phyloP scores from a whole-genome alignment of 805 yeast genomes.

The Hanseniaspora meyeri region DNA sequence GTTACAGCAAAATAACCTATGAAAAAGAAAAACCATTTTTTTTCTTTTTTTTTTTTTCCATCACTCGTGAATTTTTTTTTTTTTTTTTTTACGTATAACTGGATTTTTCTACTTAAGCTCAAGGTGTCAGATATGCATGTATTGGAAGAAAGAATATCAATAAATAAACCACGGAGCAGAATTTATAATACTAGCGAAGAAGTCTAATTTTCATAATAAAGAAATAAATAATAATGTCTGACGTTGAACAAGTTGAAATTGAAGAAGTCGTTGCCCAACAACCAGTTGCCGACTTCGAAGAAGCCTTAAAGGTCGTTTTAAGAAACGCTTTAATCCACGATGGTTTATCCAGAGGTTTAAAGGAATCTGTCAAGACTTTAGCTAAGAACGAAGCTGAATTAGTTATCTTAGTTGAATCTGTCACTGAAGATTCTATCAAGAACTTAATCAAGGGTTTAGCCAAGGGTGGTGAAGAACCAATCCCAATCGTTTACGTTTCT shows the following conservation, averaged over 20 bases:
- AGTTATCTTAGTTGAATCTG: slow-evolving; percentile 94
- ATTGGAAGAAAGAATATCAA: no score
- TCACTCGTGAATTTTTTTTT: no score
- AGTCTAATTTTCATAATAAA: slow-evolving; percentile 36
- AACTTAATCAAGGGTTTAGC: slow-evolving; percentile 98
- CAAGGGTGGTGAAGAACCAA: slow-evolving; percentile 91
- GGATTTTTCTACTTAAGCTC: no score
- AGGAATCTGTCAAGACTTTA: slow-evolving; percentile 99
- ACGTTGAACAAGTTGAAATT: slow-evolving; percentile 69
- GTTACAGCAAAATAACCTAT: no score
- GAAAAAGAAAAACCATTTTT: background rate
- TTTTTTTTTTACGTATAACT: no score
- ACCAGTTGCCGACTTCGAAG: slow-evolving; percentile 90
- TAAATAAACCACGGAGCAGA: slow-evolving; percentile 46
- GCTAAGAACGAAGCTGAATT: slow-evolving; percentile 95
- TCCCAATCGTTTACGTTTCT: slow-evolving; percentile 97
- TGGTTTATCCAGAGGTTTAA: slow-evolving; percentile 99
- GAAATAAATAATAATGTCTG: slow-evolving; percentile 53
- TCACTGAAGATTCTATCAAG: slow-evolving; percentile 92
- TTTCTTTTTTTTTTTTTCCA: no score
- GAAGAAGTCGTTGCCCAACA: slow-evolving; percentile 70
- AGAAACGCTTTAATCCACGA: slow-evolving; percentile 97
- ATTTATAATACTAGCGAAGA: slow-evolving; percentile 48
- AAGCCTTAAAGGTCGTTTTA: slow-evolving; percentile 93
- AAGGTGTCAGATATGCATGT: no score